These are phyloP conservation scores for Mortierella sp. DNA, from an alignment of 371 early-diverging fungal genomes.

Conservation along the genomic window DNA sequence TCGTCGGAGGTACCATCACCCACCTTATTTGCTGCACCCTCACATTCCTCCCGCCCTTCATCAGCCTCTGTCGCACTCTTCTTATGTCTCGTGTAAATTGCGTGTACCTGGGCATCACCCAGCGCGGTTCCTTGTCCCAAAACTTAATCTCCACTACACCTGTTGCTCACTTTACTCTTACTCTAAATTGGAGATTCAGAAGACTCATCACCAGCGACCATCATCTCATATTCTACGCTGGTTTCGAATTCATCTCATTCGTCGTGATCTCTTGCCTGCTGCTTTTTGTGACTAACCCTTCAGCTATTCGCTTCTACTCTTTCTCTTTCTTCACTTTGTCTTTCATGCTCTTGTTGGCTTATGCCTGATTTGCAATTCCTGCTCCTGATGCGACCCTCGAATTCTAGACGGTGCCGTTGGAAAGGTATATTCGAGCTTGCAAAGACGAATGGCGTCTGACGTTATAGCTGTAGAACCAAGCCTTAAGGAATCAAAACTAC, in stretches of 20 bases:
- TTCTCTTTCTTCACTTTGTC: neutral
- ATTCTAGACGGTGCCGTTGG: constrained; percentile 53
- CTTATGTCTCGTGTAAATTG: neutral
- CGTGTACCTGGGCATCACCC: too few species aligned
- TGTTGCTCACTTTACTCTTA: too few species aligned
- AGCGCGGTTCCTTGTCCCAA: too few species aligned
- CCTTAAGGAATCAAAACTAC: neutral
- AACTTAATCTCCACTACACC: too few species aligned
- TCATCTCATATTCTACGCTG: too few species aligned
- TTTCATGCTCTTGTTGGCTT: neutral
- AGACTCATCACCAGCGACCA: too few species aligned
- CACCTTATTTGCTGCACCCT: neutral
- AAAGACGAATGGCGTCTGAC: neutral
- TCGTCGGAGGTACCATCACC: constrained; percentile 83
- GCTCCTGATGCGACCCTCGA: neutral
- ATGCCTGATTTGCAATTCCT: neutral
- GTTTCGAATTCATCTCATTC: too few species aligned
- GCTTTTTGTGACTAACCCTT: too few species aligned
- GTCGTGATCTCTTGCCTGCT: too few species aligned
- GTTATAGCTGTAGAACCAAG: too few species aligned
- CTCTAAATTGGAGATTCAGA: too few species aligned
- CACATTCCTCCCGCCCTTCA: neutral
- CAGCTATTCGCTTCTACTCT: too few species aligned
- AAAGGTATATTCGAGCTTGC: constrained; percentile 24
- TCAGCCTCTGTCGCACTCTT: constrained; percentile 3